These are phyloP conservation scores for Mucor piriformis DNA, from an alignment of 371 early-diverging fungal genomes.

Conservation along the genomic window DNA sequence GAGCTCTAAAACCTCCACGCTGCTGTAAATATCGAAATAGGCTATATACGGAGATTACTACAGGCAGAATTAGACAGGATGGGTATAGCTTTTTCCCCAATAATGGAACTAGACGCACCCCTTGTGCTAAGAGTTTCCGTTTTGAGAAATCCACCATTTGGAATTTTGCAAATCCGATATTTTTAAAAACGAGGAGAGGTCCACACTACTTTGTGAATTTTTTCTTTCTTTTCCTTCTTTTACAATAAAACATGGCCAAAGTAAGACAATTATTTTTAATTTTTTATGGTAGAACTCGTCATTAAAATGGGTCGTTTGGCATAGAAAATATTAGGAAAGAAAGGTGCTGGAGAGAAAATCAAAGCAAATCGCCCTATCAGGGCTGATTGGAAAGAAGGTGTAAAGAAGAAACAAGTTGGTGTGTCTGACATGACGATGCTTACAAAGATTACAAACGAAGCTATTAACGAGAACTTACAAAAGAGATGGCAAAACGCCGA, in stretches of 20 bases:
- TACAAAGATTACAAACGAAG: conserved; percentile 85
- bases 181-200: background rate
- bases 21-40: too few relatives aligned
- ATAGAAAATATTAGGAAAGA: conserved; percentile 23
- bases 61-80: too few relatives aligned
- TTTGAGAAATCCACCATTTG: too few relatives aligned
- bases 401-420: conserved; percentile 84
- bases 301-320: too few relatives aligned
- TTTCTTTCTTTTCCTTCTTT: conserved; percentile 3
- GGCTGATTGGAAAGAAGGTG: conserved; percentile 84
- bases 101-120: too few relatives aligned
- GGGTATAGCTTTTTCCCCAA: too few relatives aligned
- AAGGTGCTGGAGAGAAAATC: conserved; percentile 48
- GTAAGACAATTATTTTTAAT: too few relatives aligned
- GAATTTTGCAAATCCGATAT: too few relatives aligned
- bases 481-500: conserved; percentile 83
- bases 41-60: too few relatives aligned
- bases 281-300: too few relatives aligned
- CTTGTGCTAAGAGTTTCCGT: too few relatives aligned
- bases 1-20: too few relatives aligned
- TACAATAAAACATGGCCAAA: background rate
- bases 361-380: conserved; percentile 62
- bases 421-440: conserved; percentile 88
- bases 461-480: conserved; percentile 84
- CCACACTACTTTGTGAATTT: background rate